Base-by-base conservation (phyloP, 768 basidiomycete genomes). In the Kwoniella dendrophila region DNA sequence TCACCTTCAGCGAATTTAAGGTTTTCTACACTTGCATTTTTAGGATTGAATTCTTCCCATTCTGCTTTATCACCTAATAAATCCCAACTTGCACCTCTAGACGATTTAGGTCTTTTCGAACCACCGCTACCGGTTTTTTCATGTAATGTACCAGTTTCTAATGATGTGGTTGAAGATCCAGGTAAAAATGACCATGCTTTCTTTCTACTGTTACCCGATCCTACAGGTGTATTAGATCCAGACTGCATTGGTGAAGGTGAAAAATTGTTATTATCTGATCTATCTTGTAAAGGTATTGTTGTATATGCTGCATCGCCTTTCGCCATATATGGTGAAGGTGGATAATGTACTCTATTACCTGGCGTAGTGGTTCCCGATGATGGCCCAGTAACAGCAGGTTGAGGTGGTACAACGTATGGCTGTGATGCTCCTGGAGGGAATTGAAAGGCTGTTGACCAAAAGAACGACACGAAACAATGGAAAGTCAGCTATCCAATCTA, bases 21-120 rank as follows among this genome's bases (percentile, higher is more conserved):
- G 41, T 79, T 72, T 61, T 76, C 76, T 1, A 73, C 68, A 27
- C 60, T 72, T 6, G 74, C 71, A 41, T 74, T 62, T 49, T 71
- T 71, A 0, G 73, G 64, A 58, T 79, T 79, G 50, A 73, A 79
- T 26, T 75, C 74, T 61, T 79, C 78, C 78, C 78, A 79, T 61
- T 79, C 78, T 32, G 69, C 64, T 51, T 64, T 64, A 4, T 72
- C 74, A n/a, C 68, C 70, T 26, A 74, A 33, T 36, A 73, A 30
- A 64, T 76, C 74, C 74, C 74, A 76, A 54, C 64, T 67, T 11
- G 64, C 58, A 10, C 33, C 45, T 45, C 71, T 55, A 2, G 34
- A n/a, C 14, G 33, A 34, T 48, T 68, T 71, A 12, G 71, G 71
- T 44, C 73, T 66, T 54, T 63, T 63, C n/a, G n/a, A n/a, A 22